Evolutionary conservation across 805 yeast species (phyloP).

Genomic region (Ogataea chonburiensis): DNA sequence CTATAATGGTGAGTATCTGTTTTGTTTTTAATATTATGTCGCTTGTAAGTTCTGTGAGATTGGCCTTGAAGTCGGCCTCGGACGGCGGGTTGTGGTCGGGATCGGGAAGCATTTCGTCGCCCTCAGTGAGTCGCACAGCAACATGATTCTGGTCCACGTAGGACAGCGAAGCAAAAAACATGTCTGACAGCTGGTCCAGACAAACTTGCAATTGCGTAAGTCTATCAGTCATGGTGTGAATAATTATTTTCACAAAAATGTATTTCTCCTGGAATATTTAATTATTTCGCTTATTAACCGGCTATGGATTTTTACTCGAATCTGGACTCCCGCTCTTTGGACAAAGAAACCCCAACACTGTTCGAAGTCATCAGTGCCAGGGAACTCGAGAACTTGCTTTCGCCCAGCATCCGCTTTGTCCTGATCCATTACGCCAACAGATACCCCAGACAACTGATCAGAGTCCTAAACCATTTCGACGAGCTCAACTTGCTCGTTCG

Average conservation of each 20-base stretch:
- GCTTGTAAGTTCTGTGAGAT: slow-evolving; percentile 72
- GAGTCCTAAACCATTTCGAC: slow-evolving; percentile 68
- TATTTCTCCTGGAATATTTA: background rate
- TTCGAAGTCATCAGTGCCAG: slow-evolving; percentile 83
- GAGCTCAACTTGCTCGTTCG: slow-evolving; percentile 65
- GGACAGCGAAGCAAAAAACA: slow-evolving; percentile 73
- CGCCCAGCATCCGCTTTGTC: slow-evolving; percentile 80
- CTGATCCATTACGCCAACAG: slow-evolving; percentile 77
- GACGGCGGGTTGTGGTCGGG: slow-evolving; percentile 50
- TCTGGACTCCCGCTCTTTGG: slow-evolving; percentile 72
- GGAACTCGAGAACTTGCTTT: slow-evolving; percentile 71
- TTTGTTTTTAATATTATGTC: slow-evolving; percentile 84
- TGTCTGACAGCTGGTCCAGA: slow-evolving; percentile 74
- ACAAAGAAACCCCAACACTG: slow-evolving; percentile 76
- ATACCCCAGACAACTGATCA: slow-evolving; percentile 67
- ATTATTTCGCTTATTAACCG: slow-evolving; percentile 3
- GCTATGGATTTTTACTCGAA: slow-evolving; percentile 78
- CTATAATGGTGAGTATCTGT: slow-evolving; percentile 82
- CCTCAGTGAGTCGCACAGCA: slow-evolving; percentile 45
- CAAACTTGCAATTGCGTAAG: slow-evolving; percentile 88
- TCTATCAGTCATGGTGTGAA: slow-evolving; percentile 67
- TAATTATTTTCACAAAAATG: slow-evolving; percentile 1
- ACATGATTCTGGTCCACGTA: slow-evolving; percentile 78
- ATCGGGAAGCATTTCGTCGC: slow-evolving; percentile 61
- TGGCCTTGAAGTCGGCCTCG: slow-evolving; percentile 39